Evolutionary conservation across 2,329 filamentous ascomycete genomes (phyloP), one percentile per base, ranked within the genome.

Genomic region (Paecilomyces variotii): DNA sequence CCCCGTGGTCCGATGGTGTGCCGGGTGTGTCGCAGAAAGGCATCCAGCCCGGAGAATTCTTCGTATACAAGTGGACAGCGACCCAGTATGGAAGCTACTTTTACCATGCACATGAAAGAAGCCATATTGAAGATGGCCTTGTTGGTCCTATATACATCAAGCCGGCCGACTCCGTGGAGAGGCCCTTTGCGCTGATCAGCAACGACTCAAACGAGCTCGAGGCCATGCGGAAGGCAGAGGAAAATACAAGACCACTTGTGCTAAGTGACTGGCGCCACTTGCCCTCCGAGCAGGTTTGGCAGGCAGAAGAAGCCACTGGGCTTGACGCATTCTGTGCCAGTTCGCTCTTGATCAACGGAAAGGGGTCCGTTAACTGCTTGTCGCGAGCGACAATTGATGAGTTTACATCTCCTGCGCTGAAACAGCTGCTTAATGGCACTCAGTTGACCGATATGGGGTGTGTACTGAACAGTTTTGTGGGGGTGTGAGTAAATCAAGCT

Each of bases 311-410:
- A 30, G 63, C 65, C 4, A 65, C 69, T 11, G 71, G 70, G 0
- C 60, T 73, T 26, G 72, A 80, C 3, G 74, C 81, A 25, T 74
- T 78, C 0, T 87, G 85, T 72, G 82, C 83, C 61, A 84, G 87
- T 64, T 80, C 83, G 0, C 73, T 88, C 12, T 70, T 87, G 10
- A 76, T 87, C 55, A 87, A 88, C 59, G 85, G 85, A 26, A 83
- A 84, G 55, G 71, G 71, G 1, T 70, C 70, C 2, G 59, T 68
- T 7, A 63, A 61, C 12, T 70, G 69, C 32, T 59, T 68, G 1
- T 55, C 65, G 3, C 64, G 60, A 12, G 62, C 61, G 4, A 57
- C 62, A 25, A 64, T 70, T 34, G 69, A 74, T 30, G 65, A 72
- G 2, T 74, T 73, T 54, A 74, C 72, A 0, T 72, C 70, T 2